Percentiles rank a stretch among this genome's conserved stretches.
These are phyloP conservation scores for Hapsidospora chrysogenum DNA, from an alignment of 495 filamentous ascomycete genomes.

Conservation along the genomic window DNA sequence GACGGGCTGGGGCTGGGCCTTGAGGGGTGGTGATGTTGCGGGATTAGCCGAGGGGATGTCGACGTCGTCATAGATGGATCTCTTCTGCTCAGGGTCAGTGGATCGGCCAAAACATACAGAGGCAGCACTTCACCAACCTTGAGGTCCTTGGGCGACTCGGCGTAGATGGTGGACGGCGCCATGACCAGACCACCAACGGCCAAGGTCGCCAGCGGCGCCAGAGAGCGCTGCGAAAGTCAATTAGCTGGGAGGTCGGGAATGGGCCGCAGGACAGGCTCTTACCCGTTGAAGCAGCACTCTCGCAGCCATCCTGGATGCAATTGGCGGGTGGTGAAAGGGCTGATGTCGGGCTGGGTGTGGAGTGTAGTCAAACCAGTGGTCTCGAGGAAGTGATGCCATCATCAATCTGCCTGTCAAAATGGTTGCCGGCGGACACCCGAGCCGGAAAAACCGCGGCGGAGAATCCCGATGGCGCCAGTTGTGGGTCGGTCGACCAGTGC, in stretches of 20 bases:
- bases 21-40: conserved; percentile 8
- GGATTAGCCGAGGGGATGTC: conserved; percentile 21
- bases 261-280: conserved; percentile 4
- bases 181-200: conserved; percentile 25
- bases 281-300: conserved; percentile 35
- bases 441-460: no score
- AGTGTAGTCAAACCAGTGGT: no score
- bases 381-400: no score
- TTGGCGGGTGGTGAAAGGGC: conserved; percentile 7
- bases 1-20: conserved; percentile 13
- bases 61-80: conserved; percentile 79
- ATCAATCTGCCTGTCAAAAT: no score
- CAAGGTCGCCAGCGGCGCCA: conserved; percentile 29
- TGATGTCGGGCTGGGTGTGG: no score
- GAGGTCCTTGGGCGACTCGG: conserved; percentile 23
- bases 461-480: no score
- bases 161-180: conserved; percentile 25
- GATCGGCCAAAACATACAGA: background rate
- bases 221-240: conserved; percentile 15
- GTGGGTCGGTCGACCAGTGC: no score
- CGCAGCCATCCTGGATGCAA: conserved; percentile 32
- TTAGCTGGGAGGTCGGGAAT: background rate
- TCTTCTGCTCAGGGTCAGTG: conserved; percentile 26
- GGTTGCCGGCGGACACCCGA: no score
- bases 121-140: conserved; percentile 3